Evolutionary conservation across 2,329 filamentous ascomycete species (phyloP).

Genomic region (Sporothrix phasma): DNA sequence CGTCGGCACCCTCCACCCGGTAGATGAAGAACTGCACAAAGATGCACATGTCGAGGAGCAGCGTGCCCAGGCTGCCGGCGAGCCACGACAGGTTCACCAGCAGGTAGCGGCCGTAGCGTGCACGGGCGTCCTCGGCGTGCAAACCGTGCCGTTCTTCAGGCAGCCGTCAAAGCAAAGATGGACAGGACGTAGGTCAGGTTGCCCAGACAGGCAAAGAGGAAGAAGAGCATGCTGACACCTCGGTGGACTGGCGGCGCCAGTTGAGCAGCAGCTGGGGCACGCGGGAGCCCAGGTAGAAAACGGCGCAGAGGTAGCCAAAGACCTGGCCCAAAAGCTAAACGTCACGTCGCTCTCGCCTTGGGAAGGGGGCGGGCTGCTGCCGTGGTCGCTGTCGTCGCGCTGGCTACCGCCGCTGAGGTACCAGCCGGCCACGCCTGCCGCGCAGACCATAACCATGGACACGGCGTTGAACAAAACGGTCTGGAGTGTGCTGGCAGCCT

Average conservation of each 20-base stretch:
- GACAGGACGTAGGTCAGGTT: conserved; percentile 89
- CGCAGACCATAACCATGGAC: conserved; percentile 70
- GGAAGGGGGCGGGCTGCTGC: conserved; percentile 27
- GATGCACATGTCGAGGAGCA: conserved; percentile 74
- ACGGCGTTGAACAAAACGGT: conserved; percentile 61
- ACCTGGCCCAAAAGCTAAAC: conserved; percentile 72
- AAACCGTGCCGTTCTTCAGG: conserved; percentile 31
- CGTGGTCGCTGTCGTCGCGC: conserved; percentile 33
- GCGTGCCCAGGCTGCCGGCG: conserved; percentile 75
- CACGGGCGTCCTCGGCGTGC: conserved; percentile 54
- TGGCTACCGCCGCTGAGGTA: conserved; percentile 53
- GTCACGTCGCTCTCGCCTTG: conserved; percentile 35
- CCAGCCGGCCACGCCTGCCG: conserved; percentile 78
- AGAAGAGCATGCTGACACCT: conserved; percentile 89
- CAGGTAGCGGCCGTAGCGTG: conserved; percentile 70
- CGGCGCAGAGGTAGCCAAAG: conserved; percentile 87
- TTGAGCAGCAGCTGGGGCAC: conserved; percentile 88
- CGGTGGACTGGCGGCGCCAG: conserved; percentile 82
- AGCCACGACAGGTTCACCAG: conserved; percentile 88
- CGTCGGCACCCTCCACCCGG: conserved; percentile 28
- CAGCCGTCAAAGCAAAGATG: conserved; percentile 72
- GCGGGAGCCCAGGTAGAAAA: conserved; percentile 79
- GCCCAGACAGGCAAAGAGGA: conserved; percentile 90
- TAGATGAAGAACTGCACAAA: conserved; percentile 93
- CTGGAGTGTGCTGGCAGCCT: conserved; percentile 39